phyloP scores from a whole-genome alignment of 176 grass and related monocot genomes.

The Themeda triandra region DNA sequence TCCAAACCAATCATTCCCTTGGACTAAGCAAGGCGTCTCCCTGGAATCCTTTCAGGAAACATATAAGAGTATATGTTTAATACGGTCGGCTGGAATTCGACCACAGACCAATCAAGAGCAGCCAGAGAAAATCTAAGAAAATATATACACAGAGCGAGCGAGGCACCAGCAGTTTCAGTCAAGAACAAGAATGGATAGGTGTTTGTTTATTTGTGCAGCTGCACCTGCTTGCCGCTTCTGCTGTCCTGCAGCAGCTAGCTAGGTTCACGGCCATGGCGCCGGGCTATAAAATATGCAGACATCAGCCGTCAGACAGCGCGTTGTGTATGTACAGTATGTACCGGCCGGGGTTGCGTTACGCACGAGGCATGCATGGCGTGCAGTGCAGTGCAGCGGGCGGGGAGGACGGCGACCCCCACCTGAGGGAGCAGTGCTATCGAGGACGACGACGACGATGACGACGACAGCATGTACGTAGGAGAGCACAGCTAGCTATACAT shows the following conservation, averaged over 20 bases:
- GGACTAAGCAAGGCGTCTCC: background rate
- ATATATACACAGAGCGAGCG: background rate
- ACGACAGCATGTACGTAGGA: background rate
- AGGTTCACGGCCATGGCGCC: conserved; percentile 1
- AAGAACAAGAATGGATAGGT: background rate
- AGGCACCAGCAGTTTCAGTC: background rate
- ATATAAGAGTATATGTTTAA: conserved; percentile 30
- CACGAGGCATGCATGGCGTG: conserved; percentile 23
- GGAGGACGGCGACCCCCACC: conserved; percentile 25
- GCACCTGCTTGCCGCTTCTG: background rate
- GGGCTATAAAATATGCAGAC: conserved; percentile 8
- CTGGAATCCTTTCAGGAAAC: conserved; percentile 36
- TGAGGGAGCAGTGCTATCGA: background rate
- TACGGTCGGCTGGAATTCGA: conserved; percentile 3
- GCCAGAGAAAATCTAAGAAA: background rate
- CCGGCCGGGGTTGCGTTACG: conserved; percentile 22
- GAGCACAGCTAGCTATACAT: background rate
- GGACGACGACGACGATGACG: background rate
- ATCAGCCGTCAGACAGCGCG: background rate
- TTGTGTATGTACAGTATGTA: background rate
- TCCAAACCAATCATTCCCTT: conserved; percentile 47
- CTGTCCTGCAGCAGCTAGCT: background rate
- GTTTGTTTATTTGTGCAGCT: conserved; percentile 1
- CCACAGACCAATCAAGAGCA: conserved; percentile 12
- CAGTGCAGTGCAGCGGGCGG: background rate